Base-by-base conservation (phyloP, 495 filamentous ascomycete genomes). In the Geoglossum glabrum region DNA sequence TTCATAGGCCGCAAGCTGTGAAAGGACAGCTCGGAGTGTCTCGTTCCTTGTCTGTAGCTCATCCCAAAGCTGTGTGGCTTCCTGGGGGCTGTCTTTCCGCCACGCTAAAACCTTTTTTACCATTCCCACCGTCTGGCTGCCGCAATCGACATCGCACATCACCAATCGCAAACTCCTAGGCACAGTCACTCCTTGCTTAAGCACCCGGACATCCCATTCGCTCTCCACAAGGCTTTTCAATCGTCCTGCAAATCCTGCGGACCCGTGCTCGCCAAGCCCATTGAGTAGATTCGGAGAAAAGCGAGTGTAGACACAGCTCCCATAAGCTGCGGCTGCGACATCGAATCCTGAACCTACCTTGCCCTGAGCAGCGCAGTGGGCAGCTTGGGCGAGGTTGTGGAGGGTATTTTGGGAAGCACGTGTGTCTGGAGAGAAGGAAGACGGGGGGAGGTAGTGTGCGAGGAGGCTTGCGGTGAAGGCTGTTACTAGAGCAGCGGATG, bases 331-430 rank as follows among this genome's bases (percentile, higher is more conserved):
- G 36, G 84, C 79, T 0, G 90, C 93, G n/a, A 98, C 85, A 68
- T 98, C 92, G 64, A 98, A 98, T 28, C 92, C 92, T 1, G 85
- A 90, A 51, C 92, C 92, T 6, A 98, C 81, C 68, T 97, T 98
- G 25, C 92, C 92, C 69, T 98, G 92, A 0, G 92, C 92, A 1
- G 90, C 87, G 66, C 90, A 95, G 71, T 98, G 92, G 0, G 89
- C 83, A 5, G 85, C 84, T 71, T 98, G 92, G 7, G 90, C 81
- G 33, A 98, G 78, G 68, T 96, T 96, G 71, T 98, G 93, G 34
- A 97, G 75, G 69, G 67, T 0, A 55, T 15, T 1, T 59, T 52
- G 21, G 11, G 71, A 66, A 31, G 69, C 60, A 31, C 79, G 67
- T 59, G 73, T 71, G 11, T 52, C 10, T 27, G 26, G 49, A 1